These are phyloP conservation scores for Tetraselmis chui DNA, from an alignment of 139 green algal species.

Conservation along the genomic window DNA sequence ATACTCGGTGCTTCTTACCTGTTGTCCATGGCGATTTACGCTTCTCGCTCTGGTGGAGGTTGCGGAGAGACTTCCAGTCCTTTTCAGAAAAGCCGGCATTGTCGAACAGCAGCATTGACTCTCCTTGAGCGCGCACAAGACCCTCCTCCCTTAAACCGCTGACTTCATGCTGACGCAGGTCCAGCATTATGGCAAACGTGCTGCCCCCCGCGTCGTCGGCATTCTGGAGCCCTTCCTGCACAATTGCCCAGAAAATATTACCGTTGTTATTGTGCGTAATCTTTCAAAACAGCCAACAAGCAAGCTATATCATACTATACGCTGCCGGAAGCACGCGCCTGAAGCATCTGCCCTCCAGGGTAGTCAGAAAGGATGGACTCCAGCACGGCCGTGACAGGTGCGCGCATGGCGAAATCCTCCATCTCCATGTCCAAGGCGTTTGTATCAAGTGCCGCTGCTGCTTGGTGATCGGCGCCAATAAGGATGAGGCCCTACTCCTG, in stretches of 20 bases:
- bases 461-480: too few species aligned
- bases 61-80: background rate
- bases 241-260: background rate
- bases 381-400: background rate
- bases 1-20: too few species aligned
- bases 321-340: background rate
- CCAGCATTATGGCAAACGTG: background rate
- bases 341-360: background rate
- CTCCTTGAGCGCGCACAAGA: background rate
- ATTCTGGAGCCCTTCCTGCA: background rate
- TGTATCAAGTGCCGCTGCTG: too few species aligned
- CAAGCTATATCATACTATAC: background rate
- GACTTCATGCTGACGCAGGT: background rate
- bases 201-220: background rate
- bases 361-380: background rate
- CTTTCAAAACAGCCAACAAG: background rate
- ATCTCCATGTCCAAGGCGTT: too few species aligned
- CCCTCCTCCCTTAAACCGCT: background rate
- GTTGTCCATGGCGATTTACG: background rate
- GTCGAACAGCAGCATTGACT: background rate
- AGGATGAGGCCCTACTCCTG: too few species aligned
- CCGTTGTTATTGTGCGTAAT: background rate
- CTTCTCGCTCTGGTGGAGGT: background rate
- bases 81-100: background rate
- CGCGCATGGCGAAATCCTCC: background rate